phyloP scores from a whole-genome alignment of 1,284 basidiomycete species.

The Tilletiopsis washingtonensis region DNA sequence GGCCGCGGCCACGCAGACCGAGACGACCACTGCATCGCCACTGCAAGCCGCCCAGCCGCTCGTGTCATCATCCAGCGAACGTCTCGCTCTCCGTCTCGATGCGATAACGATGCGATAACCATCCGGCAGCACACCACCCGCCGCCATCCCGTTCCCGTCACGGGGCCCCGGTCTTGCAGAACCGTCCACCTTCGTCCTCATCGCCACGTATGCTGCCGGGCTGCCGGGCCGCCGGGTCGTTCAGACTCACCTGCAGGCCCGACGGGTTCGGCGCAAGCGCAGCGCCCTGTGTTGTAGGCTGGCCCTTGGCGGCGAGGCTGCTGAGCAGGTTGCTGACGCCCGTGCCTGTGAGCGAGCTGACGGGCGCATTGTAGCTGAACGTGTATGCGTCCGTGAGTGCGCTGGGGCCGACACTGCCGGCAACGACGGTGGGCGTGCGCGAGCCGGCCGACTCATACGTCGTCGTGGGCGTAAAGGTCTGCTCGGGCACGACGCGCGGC shows the following conservation, averaged over 20 bases:
- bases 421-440: conserved; percentile 18
- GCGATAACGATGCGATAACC: too few relatives aligned
- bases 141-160: too few relatives aligned
- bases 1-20: too few relatives aligned
- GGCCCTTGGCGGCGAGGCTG: background rate
- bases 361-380: conserved; percentile 22
- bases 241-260: conserved; percentile 8
- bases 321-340: conserved; percentile 2
- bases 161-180: too few relatives aligned
- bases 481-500: conserved; percentile 9
- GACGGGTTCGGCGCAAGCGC: conserved; percentile 4
- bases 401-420: conserved; percentile 21
- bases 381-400: conserved; percentile 15
- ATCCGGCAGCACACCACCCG: too few relatives aligned
- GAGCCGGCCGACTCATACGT: conserved; percentile 17
- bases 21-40: too few relatives aligned
- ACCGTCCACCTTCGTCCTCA: too few relatives aligned
- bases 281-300: conserved; percentile 3
- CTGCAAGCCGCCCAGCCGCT: too few relatives aligned
- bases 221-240: too few relatives aligned
- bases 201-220: too few relatives aligned
- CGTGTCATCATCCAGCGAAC: too few relatives aligned
- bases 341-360: conserved; percentile 13
- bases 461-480: conserved; percentile 27
- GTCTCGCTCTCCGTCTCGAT: too few relatives aligned